phyloP scores from a whole-genome alignment of 176 grass and related monocot species.

The Musa schizocarpa region DNA sequence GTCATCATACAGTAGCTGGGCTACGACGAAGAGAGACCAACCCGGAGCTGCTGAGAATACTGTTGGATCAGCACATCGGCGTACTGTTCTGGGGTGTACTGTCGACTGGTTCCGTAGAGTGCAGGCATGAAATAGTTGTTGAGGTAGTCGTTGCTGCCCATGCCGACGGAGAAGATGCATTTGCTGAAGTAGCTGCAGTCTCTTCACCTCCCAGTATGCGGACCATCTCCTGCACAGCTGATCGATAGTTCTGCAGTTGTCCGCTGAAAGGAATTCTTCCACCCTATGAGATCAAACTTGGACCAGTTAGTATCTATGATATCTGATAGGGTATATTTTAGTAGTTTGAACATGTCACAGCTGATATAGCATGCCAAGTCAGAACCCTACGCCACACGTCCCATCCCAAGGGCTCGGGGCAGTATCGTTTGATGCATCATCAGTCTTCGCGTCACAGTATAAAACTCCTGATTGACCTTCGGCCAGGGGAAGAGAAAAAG shows the following conservation, averaged over 20 bases:
- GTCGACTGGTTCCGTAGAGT: constrained; percentile 43
- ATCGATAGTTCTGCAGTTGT: constrained; percentile 71
- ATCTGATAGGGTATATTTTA: too few relatives aligned
- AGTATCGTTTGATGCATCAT: too few relatives aligned
- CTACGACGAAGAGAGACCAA: background rate
- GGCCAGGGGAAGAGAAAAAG: too few relatives aligned
- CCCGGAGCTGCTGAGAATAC: constrained; percentile 57
- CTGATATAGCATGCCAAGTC: too few relatives aligned
- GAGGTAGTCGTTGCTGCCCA: constrained; percentile 97
- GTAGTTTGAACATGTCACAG: too few relatives aligned
- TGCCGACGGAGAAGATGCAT: constrained; percentile 81
- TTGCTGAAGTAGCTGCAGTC: constrained; percentile 56
- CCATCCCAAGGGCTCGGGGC: too few relatives aligned
- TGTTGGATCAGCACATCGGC: constrained; percentile 53
- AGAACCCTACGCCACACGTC: too few relatives aligned
- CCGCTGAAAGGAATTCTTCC: constrained; percentile 45
- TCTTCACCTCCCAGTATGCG: constrained; percentile 59
- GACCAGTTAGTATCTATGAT: background rate
- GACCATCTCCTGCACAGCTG: constrained; percentile 57
- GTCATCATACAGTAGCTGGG: background rate
- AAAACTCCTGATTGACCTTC: too few relatives aligned
- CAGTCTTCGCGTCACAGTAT: too few relatives aligned
- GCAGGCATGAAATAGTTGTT: constrained; percentile 98
- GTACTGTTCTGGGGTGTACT: constrained; percentile 71
- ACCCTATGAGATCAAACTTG: constrained; percentile 27